Evolutionary conservation across 352 stramenopile species (phyloP).

Genomic region (Peronospora destructor): DNA sequence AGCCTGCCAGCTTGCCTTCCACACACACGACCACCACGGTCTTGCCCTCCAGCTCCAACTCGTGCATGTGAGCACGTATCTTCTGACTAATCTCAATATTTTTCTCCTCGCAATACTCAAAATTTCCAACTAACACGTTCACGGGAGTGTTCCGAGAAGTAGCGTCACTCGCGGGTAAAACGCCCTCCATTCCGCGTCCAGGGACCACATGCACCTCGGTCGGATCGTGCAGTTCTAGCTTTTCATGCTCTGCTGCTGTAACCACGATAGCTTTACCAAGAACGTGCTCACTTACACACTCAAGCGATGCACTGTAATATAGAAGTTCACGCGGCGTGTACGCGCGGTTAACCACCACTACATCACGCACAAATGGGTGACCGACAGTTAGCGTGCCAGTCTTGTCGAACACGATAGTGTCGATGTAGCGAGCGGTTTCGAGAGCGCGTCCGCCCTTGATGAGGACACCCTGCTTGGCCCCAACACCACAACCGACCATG

Average conservation of each 20-base stretch:
- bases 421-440: constrained; percentile 77
- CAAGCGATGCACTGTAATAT: constrained; percentile 72
- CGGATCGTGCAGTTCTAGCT: constrained; percentile 64
- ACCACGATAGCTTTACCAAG: constrained; percentile 80
- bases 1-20: constrained; percentile 55
- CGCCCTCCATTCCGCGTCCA: constrained; percentile 70
- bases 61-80: constrained; percentile 71
- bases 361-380: constrained; percentile 71
- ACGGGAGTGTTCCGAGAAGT: constrained; percentile 20
- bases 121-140: constrained; percentile 68
- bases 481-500: constrained; percentile 85
- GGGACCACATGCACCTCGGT: constrained; percentile 67
- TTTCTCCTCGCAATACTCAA: constrained; percentile 76
- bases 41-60: constrained; percentile 79
- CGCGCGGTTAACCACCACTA: constrained; percentile 58
- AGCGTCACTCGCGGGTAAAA: constrained; percentile 28
- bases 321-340: constrained; percentile 63
- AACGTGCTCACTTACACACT: constrained; percentile 83
- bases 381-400: constrained; percentile 88
- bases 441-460: constrained; percentile 83
- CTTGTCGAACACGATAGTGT: constrained; percentile 91
- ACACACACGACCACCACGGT: constrained; percentile 79
- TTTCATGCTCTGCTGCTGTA: constrained; percentile 67
- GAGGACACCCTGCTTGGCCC: constrained; percentile 81
- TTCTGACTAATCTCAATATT: constrained; percentile 51